Conservation (phyloP, 2,329 filamentous ascomycete genomes). For the Cytospora schulzeri region DNA sequence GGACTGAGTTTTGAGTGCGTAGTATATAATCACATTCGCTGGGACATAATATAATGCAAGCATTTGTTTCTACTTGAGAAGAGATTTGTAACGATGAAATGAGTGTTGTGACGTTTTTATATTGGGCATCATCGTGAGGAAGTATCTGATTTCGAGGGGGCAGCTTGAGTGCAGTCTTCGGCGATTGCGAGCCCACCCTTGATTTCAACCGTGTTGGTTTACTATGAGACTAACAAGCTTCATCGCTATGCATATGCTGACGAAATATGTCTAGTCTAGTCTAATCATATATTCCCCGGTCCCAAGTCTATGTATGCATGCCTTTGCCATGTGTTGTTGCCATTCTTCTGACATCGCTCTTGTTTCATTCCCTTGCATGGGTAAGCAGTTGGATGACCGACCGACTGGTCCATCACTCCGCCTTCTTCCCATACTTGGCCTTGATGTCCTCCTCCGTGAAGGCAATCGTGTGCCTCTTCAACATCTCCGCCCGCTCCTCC, state of each 20-base stretch:
- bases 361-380: neutral
- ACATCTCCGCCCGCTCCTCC: constrained; percentile 63
- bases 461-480: constrained; percentile 64
- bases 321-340: neutral
- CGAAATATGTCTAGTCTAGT: neutral
- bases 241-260: neutral
- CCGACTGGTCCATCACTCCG: constrained; percentile 3
- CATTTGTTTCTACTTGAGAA: no score
- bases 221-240: neutral
- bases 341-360: neutral
- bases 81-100: no score
- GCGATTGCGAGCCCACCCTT: no score
- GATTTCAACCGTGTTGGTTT: neutral
- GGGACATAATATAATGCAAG: neutral
- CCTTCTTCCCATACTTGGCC: constrained; percentile 50
- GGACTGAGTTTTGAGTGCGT: neutral
- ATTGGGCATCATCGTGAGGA: no score
- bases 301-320: neutral
- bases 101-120: no score
- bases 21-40: neutral
- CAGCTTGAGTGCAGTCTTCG: no score
- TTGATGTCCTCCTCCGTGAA: constrained; percentile 68
- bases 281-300: neutral
- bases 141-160: no score
- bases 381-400: neutral